Base-by-base conservation (phyloP, 495 filamentous ascomycete genomes). In the Annulohypoxylon bovei region DNA sequence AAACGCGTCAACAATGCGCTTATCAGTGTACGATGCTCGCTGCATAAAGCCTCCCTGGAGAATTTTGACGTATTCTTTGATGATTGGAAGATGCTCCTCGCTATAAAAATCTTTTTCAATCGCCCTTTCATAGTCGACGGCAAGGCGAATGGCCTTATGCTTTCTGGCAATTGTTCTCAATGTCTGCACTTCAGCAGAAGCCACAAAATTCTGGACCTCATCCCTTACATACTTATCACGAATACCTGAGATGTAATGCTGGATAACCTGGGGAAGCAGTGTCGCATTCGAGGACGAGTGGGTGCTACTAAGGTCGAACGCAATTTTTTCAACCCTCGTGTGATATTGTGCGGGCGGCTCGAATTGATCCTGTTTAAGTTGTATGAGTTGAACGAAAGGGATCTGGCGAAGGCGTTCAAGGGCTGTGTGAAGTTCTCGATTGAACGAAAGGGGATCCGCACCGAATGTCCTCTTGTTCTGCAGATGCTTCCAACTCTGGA, bases 91-190 rank as follows among this genome's bases (percentile, higher is more conserved):
- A 28, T 78, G 56, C 1, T 75, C 63, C 4, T 77, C 73, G 0
- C 65, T 42, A 58, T 84, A 87, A 3, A 81, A 54, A 7, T 76
- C 74, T 25, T 76, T 79, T 22, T 79, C 75, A 4, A 88, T 75
- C 12, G 81, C 83, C 55, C 72, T 77, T 58, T 85, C 81, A 53
- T 83, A 85, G 16, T 86, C 82, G 6, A 74, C 50, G 8, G 78
- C 81, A 40, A 88, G 81, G 61, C 87, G 82, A 22, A 85, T 62
- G 18, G 70, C 74, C 57, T 82, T 81, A 65, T 87, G 86, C 12
- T 78, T 77, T 32, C 73, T 80, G 3, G 78, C 76, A 6, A 83
- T 72, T 6, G 74, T 69, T 30, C 73, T 68, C 16, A 83, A 53
- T 14, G 53, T 71, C 3, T 67, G 30, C n/a, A 53, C 64, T 9